Percentiles rank a stretch among this genome's conserved stretches.
These are phyloP conservation scores for Aphanomyces astaci DNA, from an alignment of 352 stramenopile genomes.

Conservation along the genomic window DNA sequence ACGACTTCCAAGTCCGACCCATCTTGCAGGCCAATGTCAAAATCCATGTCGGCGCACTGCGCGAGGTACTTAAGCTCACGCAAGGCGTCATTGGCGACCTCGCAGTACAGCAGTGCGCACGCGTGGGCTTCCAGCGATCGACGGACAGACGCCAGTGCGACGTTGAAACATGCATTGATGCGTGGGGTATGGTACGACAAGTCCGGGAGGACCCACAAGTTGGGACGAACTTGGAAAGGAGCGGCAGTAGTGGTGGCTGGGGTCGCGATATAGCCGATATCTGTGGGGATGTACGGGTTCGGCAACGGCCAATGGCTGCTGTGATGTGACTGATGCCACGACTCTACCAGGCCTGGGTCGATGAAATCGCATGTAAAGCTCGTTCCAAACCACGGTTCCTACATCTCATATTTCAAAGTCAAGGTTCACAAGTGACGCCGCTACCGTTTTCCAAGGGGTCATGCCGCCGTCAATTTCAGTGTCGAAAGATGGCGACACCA, in stretches of 20 bases:
- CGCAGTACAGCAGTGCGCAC: not conserved
- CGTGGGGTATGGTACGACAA: not conserved
- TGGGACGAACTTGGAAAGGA: not conserved
- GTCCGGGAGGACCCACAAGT: constrained; percentile 10
- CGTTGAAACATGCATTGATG: constrained; percentile 3
- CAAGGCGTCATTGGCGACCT: not conserved
- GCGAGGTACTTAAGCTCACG: constrained; percentile 8
- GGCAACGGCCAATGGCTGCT: not conserved
- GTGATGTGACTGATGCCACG: not conserved
- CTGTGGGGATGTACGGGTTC: constrained; percentile 23
- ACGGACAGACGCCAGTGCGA: not conserved
- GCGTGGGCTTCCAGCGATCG: not conserved
- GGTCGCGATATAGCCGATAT: constrained; percentile 6
- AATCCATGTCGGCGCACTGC: constrained; percentile 7
- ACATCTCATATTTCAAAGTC: not conserved
- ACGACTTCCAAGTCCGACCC: not conserved
- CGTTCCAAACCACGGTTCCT: constrained; percentile 7
- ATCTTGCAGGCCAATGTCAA: not conserved
- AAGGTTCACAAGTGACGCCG: not conserved
- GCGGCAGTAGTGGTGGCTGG: not conserved
- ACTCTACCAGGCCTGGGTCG: not conserved
- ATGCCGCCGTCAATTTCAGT: not conserved
- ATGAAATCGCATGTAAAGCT: not conserved
- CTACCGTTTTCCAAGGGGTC: not conserved
- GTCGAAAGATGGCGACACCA: not conserved